Conservation (phyloP, 495 filamentous ascomycete species). For the Tuber magnatum region DNA sequence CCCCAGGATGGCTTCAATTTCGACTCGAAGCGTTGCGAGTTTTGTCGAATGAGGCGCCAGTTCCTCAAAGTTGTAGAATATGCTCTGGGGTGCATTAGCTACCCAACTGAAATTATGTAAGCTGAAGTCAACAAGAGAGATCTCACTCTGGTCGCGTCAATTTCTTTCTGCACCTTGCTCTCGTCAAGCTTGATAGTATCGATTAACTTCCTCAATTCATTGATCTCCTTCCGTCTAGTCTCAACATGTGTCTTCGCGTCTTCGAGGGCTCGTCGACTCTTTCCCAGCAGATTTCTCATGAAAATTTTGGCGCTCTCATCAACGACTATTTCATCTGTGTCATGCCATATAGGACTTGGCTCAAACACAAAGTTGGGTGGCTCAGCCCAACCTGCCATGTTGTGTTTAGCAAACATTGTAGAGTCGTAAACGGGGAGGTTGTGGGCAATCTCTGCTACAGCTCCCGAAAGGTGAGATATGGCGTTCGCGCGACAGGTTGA, state of each 20-base stretch:
- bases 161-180: constrained; percentile 31
- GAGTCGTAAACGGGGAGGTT: constrained; percentile 86
- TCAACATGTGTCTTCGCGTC: constrained; percentile 76
- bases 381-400: constrained; percentile 70
- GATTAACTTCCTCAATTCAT: constrained; percentile 61
- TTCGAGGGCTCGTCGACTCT: constrained; percentile 73
- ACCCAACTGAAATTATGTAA: not conserved
- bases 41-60: constrained; percentile 81
- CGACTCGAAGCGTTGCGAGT: constrained; percentile 79
- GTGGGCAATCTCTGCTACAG: constrained; percentile 72
- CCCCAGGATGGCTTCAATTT: constrained; percentile 77
- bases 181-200: constrained; percentile 51
- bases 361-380: constrained; percentile 80
- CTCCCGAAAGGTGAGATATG: constrained; percentile 59
- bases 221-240: constrained; percentile 74
- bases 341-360: constrained; percentile 94
- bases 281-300: constrained; percentile 80
- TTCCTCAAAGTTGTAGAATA: constrained; percentile 69
- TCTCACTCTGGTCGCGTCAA: constrained; percentile 37
- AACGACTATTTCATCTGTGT: constrained; percentile 72
- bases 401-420: constrained; percentile 95
- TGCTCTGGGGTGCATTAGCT: constrained; percentile 16
- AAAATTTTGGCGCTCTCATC: constrained; percentile 84
- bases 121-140: not conserved
- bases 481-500: constrained; percentile 62